phyloP scores from a whole-genome alignment of 2,329 filamentous ascomycete species.

The Lasiodiplodia theobromae region DNA sequence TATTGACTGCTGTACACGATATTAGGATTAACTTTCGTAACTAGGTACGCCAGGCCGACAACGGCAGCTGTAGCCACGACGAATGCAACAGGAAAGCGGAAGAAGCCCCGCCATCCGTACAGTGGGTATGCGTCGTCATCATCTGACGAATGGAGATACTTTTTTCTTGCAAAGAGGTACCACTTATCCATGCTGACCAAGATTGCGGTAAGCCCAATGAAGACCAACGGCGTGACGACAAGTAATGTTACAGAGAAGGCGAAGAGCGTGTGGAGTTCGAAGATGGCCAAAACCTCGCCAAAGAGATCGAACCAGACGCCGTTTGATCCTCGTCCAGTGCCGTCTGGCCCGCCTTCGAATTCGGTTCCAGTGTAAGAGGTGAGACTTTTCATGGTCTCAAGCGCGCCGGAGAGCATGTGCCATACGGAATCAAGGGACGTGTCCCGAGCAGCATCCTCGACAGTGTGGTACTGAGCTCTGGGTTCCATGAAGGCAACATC shows the following conservation, averaged over 20 bases:
- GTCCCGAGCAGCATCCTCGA: slow-evolving; percentile 84
- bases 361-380: slow-evolving; percentile 70
- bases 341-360: slow-evolving; percentile 70
- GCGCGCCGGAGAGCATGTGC: slow-evolving; percentile 91
- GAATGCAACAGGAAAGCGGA: slow-evolving; percentile 81
- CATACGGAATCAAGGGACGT: slow-evolving; percentile 76
- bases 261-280: slow-evolving; percentile 80
- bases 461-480: slow-evolving; percentile 86
- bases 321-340: slow-evolving; percentile 70
- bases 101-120: slow-evolving; percentile 81
- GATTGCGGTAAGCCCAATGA: slow-evolving; percentile 73
- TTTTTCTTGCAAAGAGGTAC: slow-evolving; percentile 80
- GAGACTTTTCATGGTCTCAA: slow-evolving; percentile 76
- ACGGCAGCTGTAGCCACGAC: slow-evolving; percentile 71
- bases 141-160: slow-evolving; percentile 66
- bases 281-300: slow-evolving; percentile 78
- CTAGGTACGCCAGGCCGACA: slow-evolving; percentile 74
- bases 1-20: slow-evolving; percentile 92
- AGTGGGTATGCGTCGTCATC: slow-evolving; percentile 68
- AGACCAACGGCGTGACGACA: slow-evolving; percentile 76
- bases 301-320: slow-evolving; percentile 96
- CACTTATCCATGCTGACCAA: slow-evolving; percentile 79
- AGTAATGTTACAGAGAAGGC: slow-evolving; percentile 85
- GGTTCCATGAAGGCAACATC: slow-evolving; percentile 93
- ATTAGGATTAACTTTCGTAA: slow-evolving; percentile 84